phyloP scores from a whole-genome alignment of 441 rosid genomes.

The Mallotus japonicus region DNA sequence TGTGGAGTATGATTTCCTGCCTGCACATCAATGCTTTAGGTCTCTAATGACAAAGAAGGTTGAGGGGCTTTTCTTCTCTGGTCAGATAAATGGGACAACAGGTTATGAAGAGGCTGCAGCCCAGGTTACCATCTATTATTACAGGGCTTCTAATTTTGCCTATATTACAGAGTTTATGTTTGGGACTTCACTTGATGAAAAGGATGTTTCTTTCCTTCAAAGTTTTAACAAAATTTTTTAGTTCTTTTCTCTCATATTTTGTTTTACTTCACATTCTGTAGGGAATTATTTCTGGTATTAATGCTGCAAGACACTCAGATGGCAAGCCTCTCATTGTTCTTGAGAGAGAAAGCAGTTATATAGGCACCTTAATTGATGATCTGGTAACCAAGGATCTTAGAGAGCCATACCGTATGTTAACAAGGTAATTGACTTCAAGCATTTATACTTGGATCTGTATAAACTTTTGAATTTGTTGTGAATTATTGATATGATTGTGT shows the following conservation, averaged over 20 bases:
- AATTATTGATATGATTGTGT: constrained; percentile 5
- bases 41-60: constrained; percentile 94
- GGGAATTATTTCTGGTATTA: constrained; percentile 96
- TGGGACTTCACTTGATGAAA: neutral
- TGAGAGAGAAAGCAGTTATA: constrained; percentile 95
- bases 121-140: constrained; percentile 51
- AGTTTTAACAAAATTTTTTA: constrained; percentile 9
- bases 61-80: constrained; percentile 96
- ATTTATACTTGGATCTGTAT: neutral
- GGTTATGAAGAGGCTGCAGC: constrained; percentile 99
- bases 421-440: constrained; percentile 51
- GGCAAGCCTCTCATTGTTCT: constrained; percentile 83
- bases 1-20: constrained; percentile 95
- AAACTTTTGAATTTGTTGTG: neutral
- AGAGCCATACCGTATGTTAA: constrained; percentile 97
- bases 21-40: constrained; percentile 91
- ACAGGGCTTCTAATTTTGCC: constrained; percentile 12
- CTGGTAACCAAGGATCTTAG: constrained; percentile 94
- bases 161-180: constrained; percentile 1
- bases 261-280: constrained; percentile 23
- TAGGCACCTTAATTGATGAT: constrained; percentile 94
- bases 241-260: constrained; percentile 1
- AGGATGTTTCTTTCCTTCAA: neutral
- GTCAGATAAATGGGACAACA: constrained; percentile 98
- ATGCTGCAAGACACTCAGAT: constrained; percentile 88